Evolutionary conservation across 2,329 filamentous ascomycete genomes (phyloP), one percentile per base, ranked within the genome.

Genomic region (Claviceps sp.): DNA sequence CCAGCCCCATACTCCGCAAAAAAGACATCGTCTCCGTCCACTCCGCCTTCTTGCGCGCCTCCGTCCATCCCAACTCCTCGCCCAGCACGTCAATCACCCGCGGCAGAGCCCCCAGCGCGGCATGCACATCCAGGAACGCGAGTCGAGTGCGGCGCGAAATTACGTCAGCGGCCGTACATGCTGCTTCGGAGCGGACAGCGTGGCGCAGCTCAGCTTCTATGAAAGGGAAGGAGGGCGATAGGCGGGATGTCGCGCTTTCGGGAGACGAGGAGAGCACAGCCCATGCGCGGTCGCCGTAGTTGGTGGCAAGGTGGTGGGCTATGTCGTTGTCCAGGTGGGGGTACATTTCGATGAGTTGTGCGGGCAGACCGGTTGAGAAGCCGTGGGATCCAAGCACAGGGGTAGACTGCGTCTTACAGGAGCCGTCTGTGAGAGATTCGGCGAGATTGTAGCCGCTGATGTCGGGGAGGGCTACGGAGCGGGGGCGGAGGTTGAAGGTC

Each of bases 351-450:
- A 58, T 60, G 18, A 71, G 58, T 49, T 70, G 65, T 4, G 61
- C 57, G 18, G 65, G 59, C 43, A 71, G 58, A 9, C 58, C 54
- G 7, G 61, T 60, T 2, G 67, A 71, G 58, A 63, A 91, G 54
- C 87, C 87, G 67, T 93, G 87, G 6, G 87, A 85, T 59, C 87
- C 87, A 51, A 89, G 72, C 43, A 93, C 76, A 49, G 82, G 78
- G 48, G 89, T 78, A 55, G 78, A 74, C 65, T 88, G 84, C 5
- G 87, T 91, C 62, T 86, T 80, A 71, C 87, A 91, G 22, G 71
- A 72, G 36, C 87, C 87, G 61, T 86, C 82, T 30, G 87, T 78
- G 54, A 75, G 59, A 50, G 67, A 55, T 18, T 59, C 59, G 14
- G 60, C 53, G 20, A 64, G 67, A 48, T 80, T 76, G 45, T 80